phyloP scores from a whole-genome alignment of 1,139 yeast genomes.

The Hansenula sp. region DNA sequence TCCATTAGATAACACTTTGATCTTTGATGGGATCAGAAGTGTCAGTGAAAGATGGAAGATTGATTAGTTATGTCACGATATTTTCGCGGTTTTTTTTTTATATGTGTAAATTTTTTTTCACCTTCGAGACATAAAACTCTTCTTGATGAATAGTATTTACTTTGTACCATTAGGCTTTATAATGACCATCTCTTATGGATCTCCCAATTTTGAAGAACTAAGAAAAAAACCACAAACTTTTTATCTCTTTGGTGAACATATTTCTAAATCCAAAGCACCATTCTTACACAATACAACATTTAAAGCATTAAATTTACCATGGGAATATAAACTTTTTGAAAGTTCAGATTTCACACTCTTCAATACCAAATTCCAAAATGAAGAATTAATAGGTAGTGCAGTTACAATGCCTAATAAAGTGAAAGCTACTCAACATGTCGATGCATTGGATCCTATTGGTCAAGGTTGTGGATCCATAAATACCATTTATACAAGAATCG shows the following conservation, averaged over 20 bases:
- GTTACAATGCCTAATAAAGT: slow-evolving; percentile 23
- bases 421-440: slow-evolving; percentile 15
- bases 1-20: slow-evolving; percentile 61
- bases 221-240: slow-evolving; percentile 11
- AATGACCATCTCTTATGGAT: neutral
- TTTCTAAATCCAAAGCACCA: slow-evolving; percentile 19
- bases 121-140: no score
- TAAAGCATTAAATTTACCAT: slow-evolving; percentile 10
- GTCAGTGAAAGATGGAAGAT: slow-evolving; percentile 49
- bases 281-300: slow-evolving; percentile 18
- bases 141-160: no score
- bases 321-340: slow-evolving; percentile 18
- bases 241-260: slow-evolving; percentile 20
- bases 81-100: no score
- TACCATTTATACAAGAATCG: slow-evolving; percentile 16
- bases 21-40: slow-evolving; percentile 67
- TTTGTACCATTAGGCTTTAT: no score
- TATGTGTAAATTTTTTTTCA: no score
- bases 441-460: slow-evolving; percentile 16
- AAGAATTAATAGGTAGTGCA: slow-evolving; percentile 16
- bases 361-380: slow-evolving; percentile 7
- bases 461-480: slow-evolving; percentile 22
- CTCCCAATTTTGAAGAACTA: slow-evolving; percentile 9
- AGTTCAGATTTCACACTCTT: slow-evolving; percentile 15
- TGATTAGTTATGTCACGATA: slow-evolving; percentile 9